Evolutionary conservation across 1,139 yeast genomes (phyloP), one percentile per base, ranked within the genome.

Genomic region (Protomyces arabidopsidicola): DNA sequence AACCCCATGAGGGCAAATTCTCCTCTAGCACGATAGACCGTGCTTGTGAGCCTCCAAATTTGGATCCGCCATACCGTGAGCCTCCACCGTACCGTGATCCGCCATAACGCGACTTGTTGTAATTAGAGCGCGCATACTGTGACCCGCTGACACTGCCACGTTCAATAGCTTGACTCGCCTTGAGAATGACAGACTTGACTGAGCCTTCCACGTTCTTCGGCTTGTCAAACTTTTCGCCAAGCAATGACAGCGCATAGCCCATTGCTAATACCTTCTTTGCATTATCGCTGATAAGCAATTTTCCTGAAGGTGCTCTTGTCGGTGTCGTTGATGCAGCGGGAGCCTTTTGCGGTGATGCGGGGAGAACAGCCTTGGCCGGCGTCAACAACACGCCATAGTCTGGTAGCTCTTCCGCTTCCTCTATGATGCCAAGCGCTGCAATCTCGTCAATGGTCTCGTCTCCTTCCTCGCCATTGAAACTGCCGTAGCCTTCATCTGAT

Each of bases 31-130:
- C 62, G 34, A 58, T 36, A 31, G 56, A 51, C 31, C 56, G 42
- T 50, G 62, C 62, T 45, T 58, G 53, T 38, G 56, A 51, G 16
- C 62, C 62, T n/a, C 62, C 62, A 31, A 58, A 58, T 24, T 58
- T 58, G 52, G 56, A 51, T 3, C 62, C 62, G 8, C 55, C 62
- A 48, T 58, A 58, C 6, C 62, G 56, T 16, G 52, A 51, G 52
- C 62, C 62, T 36, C 42, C 42, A 16, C 45, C 60, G 20, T 45
- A 55, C 22, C 36, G 48, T 36, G 53, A 45, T 10, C 48, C 48
- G 22, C 62, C 62, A 42, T 58, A 58, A 18, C 62, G 42, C 31
- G 56, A 51, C 53, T 58, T 58, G 20, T 55, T 55, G 35, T 58
- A 35, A 16, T 51, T 50, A n/a, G 62, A 58, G 16, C 62, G 56